A percentile compares a stretch with the other conserved stretches of the same genome.
Evolutionary conservation across 495 filamentous ascomycete genomes (phyloP).

Genomic region (Daldinia grandis): DNA sequence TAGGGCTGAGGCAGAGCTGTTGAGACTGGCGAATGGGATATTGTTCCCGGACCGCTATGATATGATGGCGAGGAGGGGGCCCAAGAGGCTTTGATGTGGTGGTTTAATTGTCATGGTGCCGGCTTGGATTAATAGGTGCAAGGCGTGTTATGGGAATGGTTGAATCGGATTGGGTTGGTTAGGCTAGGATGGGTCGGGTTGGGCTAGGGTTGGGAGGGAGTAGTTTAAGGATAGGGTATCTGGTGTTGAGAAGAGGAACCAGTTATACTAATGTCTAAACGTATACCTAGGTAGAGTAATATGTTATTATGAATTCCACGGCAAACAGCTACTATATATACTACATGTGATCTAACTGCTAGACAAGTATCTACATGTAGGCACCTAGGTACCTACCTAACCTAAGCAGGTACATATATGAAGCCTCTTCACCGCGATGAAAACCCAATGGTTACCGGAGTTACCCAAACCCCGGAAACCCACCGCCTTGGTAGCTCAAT

Average conservation of each 20-base stretch:
- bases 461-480: neutral
- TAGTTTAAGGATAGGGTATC: neutral
- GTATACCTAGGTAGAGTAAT: neutral
- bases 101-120: neutral
- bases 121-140: neutral
- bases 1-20: conserved; percentile 44
- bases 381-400: too few relatives aligned
- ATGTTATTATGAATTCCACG: neutral
- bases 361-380: too few relatives aligned
- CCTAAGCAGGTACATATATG: too few relatives aligned
- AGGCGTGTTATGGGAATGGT: neutral
- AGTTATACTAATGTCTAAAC: neutral
- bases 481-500: neutral
- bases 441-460: neutral
- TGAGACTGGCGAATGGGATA: conserved; percentile 54
- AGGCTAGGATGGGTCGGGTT: neutral
- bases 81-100: conserved; percentile 2
- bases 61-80: conserved; percentile 33
- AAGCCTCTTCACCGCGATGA: neutral
- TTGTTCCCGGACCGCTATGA: conserved; percentile 57
- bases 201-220: neutral
- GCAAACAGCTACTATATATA: neutral
- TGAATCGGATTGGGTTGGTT: neutral
- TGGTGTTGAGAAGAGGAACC: neutral
- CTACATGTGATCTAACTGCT: too few relatives aligned